Evolutionary conservation across 495 filamentous ascomycete genomes (phyloP), one percentile per base, ranked within the genome.

Genomic region (Aspergillus nanangensis): DNA sequence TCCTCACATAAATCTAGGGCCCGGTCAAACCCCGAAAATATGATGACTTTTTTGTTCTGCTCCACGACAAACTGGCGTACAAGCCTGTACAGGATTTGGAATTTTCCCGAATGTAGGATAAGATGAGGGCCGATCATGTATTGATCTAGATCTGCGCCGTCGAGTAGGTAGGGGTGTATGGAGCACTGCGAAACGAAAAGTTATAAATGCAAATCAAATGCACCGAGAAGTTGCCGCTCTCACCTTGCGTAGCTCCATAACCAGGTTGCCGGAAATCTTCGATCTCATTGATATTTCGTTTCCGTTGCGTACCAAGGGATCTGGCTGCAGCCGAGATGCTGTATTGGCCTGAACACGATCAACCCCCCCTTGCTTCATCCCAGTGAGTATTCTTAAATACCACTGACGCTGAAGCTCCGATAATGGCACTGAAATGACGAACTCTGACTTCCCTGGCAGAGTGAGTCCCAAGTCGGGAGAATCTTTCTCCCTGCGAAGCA

Each of bases 401-500:
- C 79, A 84, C 19, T 76, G 77, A 4, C 71, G 56, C 51, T 87
- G 82, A 66, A 83, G 74, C 0, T 79, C 77, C 0, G 78, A 76
- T 2, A 86, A 61, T 0, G 82, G 82, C 0, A 83, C 74, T 24
- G 76, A 82, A 5, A 87, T 60, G 8, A 78, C 59, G 0, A 82
- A 66, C 41, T 85, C 82, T 19, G 70, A 75, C 50, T 84, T 86
- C 5, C 66, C 63, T 1, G 80, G 83, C 9, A 87, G 65, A 21
- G 72, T 69, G 9, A 86, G 61, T 18, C 80, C 71, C 1, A 84
- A 73, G 2, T 71, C 76, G 1, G 74, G 69, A 20, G 76, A 79
- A n/a, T 73, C 68, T 56, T 86, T 87, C 66, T 79, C 77, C 3
- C 83, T 58, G 5, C 83, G 67, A 1, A 87, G 65, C 82, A 86